Conservation (phyloP, 768 basidiomycete genomes). For the Hydnomerulius pinastri region DNA sequence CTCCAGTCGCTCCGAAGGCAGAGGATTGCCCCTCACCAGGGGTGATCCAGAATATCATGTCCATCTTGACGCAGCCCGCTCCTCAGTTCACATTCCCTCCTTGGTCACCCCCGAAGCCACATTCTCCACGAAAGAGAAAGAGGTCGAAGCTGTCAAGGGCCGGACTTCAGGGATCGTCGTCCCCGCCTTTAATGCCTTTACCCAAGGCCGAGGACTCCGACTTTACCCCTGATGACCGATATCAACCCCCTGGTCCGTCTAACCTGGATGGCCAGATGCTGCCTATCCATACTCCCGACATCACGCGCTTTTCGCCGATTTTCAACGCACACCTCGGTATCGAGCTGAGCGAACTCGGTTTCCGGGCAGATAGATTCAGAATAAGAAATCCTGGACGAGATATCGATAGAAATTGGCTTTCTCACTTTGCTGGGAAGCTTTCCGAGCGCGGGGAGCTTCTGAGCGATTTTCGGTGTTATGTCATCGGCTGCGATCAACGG, state of each 20-base stretch:
- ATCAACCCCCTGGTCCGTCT: conserved; percentile 1
- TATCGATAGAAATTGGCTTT: conserved; percentile 67
- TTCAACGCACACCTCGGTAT: conserved; percentile 68
- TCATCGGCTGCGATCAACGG: conserved; percentile 62
- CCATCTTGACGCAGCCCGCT: conserved; percentile 25
- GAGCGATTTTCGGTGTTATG: conserved; percentile 67
- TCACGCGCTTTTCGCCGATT: conserved; percentile 44
- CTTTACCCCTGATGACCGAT: not conserved
- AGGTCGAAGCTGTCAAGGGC: not conserved
- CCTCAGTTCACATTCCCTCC: conserved; percentile 8
- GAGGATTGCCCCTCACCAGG: conserved; percentile 26
- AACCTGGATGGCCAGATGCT: not conserved
- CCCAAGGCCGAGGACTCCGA: not conserved
- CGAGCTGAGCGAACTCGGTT: conserved; percentile 51
- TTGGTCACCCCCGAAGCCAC: conserved; percentile 6
- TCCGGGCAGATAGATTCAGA: conserved; percentile 56
- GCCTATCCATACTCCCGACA: not conserved
- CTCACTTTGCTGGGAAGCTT: conserved; percentile 67
- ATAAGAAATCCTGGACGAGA: conserved; percentile 53
- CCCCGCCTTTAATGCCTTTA: not conserved
- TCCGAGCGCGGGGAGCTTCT: conserved; percentile 57
- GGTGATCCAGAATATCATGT: conserved; percentile 34
- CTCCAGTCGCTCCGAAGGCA: not conserved
- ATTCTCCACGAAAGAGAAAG: not conserved
- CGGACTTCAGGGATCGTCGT: not conserved